Evolutionary conservation across 176 grass and related monocot genomes (phyloP).

Genomic region (Puccinellia tenuiflora): DNA sequence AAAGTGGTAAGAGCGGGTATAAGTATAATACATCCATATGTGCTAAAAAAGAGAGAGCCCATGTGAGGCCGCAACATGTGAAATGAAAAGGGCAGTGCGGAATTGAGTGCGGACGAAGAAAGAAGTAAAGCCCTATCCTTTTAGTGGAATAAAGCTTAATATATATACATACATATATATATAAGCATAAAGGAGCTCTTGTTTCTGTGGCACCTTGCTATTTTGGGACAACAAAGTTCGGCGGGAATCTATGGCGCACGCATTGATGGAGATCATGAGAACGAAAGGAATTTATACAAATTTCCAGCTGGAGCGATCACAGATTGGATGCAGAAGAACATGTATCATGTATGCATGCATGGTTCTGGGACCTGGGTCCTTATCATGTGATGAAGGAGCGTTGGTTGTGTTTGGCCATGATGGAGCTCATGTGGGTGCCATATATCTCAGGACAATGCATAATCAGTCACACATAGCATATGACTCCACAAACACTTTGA

Average conservation of each 20-base stretch:
- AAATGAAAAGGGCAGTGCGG: slow-evolving; percentile 2
- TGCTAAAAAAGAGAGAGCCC: background rate
- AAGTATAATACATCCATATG: slow-evolving; percentile 6
- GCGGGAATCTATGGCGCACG: slow-evolving; percentile 6
- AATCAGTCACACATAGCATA: slow-evolving; percentile 16
- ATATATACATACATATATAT: background rate
- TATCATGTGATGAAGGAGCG: slow-evolving; percentile 36
- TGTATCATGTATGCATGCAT: too few relatives aligned
- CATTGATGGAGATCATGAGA: slow-evolving; percentile 25
- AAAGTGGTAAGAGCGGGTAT: background rate
- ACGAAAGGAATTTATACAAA: background rate
- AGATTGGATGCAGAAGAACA: background rate
- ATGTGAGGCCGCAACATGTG: slow-evolving; percentile 14
- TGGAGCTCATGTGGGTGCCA: slow-evolving; percentile 40
- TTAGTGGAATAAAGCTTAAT: background rate
- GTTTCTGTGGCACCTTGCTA: background rate
- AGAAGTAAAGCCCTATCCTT: background rate
- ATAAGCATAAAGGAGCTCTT: background rate
- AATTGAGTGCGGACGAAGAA: background rate
- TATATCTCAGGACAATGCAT: slow-evolving; percentile 2
- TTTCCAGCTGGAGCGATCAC: background rate
- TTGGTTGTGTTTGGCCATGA: slow-evolving; percentile 9
- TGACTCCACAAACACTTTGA: slow-evolving; percentile 3
- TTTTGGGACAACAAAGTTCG: background rate
- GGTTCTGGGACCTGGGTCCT: background rate